Evolutionary conservation across 148 eudicot genomes (phyloP).

Genomic region (Persicaria maculosa): DNA sequence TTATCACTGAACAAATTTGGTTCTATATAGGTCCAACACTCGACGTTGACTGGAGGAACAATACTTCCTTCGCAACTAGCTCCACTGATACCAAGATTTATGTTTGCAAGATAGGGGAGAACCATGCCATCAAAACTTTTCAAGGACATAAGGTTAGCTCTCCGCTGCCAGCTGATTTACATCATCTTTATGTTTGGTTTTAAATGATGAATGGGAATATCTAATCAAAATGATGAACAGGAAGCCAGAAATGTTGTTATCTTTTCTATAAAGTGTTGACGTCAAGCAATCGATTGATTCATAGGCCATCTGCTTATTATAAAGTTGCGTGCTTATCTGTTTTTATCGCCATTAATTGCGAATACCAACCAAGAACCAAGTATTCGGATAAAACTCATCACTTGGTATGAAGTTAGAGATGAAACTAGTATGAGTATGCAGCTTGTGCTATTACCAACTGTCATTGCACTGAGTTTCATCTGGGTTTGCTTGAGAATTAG

Average conservation of each 20-base stretch:
- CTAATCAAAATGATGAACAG: background rate
- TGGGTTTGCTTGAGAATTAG: background rate
- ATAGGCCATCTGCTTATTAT: background rate
- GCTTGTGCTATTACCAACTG: background rate
- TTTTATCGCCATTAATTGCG: background rate
- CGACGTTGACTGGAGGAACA: constrained; percentile 63
- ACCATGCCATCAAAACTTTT: constrained; percentile 36
- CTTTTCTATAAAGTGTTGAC: background rate
- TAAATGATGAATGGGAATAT: background rate
- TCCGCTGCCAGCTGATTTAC: background rate
- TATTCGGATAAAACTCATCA: background rate
- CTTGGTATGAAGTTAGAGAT: background rate
- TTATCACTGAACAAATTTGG: constrained; percentile 7
- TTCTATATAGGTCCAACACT: constrained; percentile 49
- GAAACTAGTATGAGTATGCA: background rate
- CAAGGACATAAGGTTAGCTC: constrained; percentile 45
- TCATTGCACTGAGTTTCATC: background rate
- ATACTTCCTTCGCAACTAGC: constrained; percentile 56
- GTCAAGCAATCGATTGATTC: background rate
- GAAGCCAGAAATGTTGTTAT: background rate
- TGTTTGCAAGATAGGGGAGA: constrained; percentile 61
- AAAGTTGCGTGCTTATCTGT: background rate
- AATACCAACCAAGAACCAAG: background rate
- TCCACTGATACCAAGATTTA: constrained; percentile 58
- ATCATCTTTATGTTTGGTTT: background rate